A percentile compares a stretch with the other conserved stretches of the same genome.
These are phyloP conservation scores for Trametes coccinea DNA, from an alignment of 768 basidiomycete genomes.

Conservation along the genomic window DNA sequence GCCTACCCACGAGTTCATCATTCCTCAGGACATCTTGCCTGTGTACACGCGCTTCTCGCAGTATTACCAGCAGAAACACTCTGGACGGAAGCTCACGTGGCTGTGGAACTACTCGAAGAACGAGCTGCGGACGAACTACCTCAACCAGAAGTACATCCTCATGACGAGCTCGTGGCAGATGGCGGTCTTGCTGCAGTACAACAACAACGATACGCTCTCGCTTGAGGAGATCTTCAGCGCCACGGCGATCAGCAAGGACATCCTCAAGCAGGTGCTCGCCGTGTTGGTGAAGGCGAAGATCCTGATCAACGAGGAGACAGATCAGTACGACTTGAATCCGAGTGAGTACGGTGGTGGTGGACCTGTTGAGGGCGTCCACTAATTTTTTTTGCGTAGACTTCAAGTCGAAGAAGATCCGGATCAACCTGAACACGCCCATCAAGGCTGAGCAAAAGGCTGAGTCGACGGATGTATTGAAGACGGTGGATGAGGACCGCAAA, in stretches of 20 bases:
- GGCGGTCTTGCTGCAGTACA: conserved; percentile 93
- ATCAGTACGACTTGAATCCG: conserved; percentile 92
- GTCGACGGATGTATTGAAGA: conserved; percentile 85
- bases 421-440: conserved; percentile 89
- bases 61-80: conserved; percentile 93
- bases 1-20: conserved; percentile 81
- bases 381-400: conserved; percentile 52
- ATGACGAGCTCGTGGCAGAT: conserved; percentile 96
- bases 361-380: not conserved
- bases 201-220: conserved; percentile 83
- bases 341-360: conserved; percentile 38
- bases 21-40: conserved; percentile 83
- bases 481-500: conserved; percentile 96
- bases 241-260: conserved; percentile 79
- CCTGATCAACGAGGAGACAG: conserved; percentile 82
- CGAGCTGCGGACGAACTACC: conserved; percentile 91
- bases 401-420: conserved; percentile 92
- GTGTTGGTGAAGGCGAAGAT: conserved; percentile 79
- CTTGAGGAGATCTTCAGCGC: conserved; percentile 77
- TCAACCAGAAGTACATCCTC: conserved; percentile 93
- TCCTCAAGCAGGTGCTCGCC: conserved; percentile 67
- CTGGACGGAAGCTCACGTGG: conserved; percentile 95
- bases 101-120: conserved; percentile 98
- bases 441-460: conserved; percentile 95
- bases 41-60: conserved; percentile 90